phyloP scores from a whole-genome alignment of 352 stramenopile genomes.

The Bremia lactucae region DNA sequence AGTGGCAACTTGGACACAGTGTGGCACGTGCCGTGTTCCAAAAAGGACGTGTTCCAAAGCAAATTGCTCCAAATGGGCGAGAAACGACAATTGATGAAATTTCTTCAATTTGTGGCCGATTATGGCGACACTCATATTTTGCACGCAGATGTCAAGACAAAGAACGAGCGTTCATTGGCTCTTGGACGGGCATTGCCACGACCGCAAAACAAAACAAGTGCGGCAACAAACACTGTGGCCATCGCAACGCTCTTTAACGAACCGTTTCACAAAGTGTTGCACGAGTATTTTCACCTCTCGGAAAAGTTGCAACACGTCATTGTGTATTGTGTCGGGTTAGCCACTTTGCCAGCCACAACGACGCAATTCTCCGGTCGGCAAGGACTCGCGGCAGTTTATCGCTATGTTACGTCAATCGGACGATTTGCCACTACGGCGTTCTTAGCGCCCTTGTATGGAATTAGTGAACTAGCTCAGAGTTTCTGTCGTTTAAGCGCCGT shows the following conservation, averaged over 20 bases:
- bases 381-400: slow-evolving; percentile 43
- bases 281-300: slow-evolving; percentile 64
- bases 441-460: slow-evolving; percentile 70
- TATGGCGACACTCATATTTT: slow-evolving; percentile 66
- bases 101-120: slow-evolving; percentile 83
- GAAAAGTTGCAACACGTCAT: slow-evolving; percentile 71
- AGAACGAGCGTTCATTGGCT: slow-evolving; percentile 76
- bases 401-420: slow-evolving; percentile 68
- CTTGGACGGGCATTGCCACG: slow-evolving; percentile 70
- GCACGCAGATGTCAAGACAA: slow-evolving; percentile 64
- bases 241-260: slow-evolving; percentile 34
- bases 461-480: slow-evolving; percentile 79
- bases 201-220: slow-evolving; percentile 79
- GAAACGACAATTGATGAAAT: slow-evolving; percentile 87
- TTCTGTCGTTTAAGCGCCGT: slow-evolving; percentile 82
- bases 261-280: slow-evolving; percentile 62
- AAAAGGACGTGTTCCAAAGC: slow-evolving; percentile 85
- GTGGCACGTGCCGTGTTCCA: slow-evolving; percentile 81
- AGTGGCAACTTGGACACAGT: slow-evolving; percentile 29
- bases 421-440: slow-evolving; percentile 82
- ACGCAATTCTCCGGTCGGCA: slow-evolving; percentile 42
- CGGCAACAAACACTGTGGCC: slow-evolving; percentile 17
- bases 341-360: slow-evolving; percentile 36
- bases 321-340: slow-evolving; percentile 77
- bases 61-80: slow-evolving; percentile 77